Evolutionary conservation across 2,329 filamentous ascomycete species (phyloP).

Genomic region (Niveomyces coronatus): DNA sequence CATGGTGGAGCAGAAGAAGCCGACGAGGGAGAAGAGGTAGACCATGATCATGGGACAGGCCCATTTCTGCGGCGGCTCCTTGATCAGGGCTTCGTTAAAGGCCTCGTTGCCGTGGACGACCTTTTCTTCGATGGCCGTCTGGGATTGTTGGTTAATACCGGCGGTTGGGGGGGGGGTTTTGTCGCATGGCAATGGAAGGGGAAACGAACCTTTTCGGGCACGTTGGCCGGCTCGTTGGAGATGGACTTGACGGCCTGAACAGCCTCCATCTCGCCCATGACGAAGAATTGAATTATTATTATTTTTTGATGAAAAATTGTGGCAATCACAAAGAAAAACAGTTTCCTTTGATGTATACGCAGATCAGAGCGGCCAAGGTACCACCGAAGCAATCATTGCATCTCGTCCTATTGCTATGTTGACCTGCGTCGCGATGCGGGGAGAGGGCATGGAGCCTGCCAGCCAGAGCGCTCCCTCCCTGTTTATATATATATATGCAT

Average conservation of each 20-base stretch:
- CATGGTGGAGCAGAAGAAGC: conserved; percentile 41
- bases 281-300: too few species aligned
- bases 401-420: too few species aligned
- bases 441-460: too few species aligned
- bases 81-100: conserved; percentile 43
- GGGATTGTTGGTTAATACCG: background rate
- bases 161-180: background rate
- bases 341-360: too few species aligned
- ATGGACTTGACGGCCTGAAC: background rate
- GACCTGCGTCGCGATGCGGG: too few species aligned
- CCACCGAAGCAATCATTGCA: too few species aligned
- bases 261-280: conserved; percentile 1
- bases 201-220: conserved; percentile 3
- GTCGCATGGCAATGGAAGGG: background rate
- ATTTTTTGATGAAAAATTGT: too few species aligned
- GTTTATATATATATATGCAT: too few species aligned
- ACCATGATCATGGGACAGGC: conserved; percentile 28
- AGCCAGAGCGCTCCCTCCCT: too few species aligned
- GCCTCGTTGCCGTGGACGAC: conserved; percentile 41
- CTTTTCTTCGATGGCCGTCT: conserved; percentile 22
- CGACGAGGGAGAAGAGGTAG: conserved; percentile 34
- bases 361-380: too few species aligned
- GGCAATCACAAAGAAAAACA: too few species aligned
- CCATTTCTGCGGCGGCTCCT: conserved; percentile 37
- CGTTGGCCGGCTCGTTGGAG: conserved; percentile 1